Evolutionary conservation across 1,284 basidiomycete species (phyloP), one percentile per base, ranked within the genome.

Genomic region (Cutaneotrichosporon curvatum): DNA sequence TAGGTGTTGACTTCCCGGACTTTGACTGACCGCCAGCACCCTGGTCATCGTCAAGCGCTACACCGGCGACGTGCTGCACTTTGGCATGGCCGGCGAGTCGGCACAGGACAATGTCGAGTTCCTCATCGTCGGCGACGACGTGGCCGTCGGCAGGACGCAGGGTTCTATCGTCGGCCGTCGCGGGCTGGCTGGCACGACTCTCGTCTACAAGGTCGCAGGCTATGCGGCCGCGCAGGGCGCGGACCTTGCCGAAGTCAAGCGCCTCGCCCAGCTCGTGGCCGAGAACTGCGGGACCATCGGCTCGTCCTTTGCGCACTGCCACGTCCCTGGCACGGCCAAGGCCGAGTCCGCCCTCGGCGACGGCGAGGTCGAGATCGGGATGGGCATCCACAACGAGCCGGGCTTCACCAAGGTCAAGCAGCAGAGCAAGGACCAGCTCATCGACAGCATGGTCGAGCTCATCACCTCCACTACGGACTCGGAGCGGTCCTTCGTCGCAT

Each of bases 191-290:
- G 90, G 90, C 2, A 90, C 87, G 2, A 83, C 89, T 6, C 73
- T 96, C 10, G 87, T 90, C 1, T 94, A 95, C 77, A 96, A 96
- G 74, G 80, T 92, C 38, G 87, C 87, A 1, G 86, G 87, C 31
- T 87, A 86, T 1, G 71, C 89, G 4, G 86, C 89, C 0, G 72
- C 80, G n/a, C 71, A 77, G 39, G 87, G 87, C 3, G 83, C 74
- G 0, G 73, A 74, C 45, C 76, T 95, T n/a, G 79, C 85, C 40
- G 78, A 85, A 44, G 85, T 92, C 7, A 79, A 85, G 65, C 67
- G 73, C 28, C 59, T 84, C 10, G 84, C 87, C 0, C 76, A 84
- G 64, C 82, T 79, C 72, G 78, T 84, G 25, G 76, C 83, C 1
- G 74, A 77, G 9, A 76, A 78, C 38, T 53, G 71, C 14, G 90